Conservation (phyloP, 805 yeast species). For the Wickerhamomyces bisporus region DNA sequence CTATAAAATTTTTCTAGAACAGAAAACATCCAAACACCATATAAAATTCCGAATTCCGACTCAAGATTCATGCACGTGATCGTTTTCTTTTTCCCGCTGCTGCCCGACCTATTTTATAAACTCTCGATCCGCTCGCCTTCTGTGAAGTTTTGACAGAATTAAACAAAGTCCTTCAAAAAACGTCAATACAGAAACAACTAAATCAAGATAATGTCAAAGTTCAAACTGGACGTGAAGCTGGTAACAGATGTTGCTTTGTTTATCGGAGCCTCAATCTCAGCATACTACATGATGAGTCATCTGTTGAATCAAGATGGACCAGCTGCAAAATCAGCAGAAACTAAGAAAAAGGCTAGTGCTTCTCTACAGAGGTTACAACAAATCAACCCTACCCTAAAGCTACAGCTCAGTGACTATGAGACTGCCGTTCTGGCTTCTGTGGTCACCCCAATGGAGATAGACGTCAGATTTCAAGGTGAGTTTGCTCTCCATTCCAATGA, state of each 20-base stretch:
- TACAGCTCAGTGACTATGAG: constrained; percentile 69
- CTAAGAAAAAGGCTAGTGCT: constrained; percentile 54
- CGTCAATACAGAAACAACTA: no score
- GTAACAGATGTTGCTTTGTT: constrained; percentile 44
- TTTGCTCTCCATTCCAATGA: background rate
- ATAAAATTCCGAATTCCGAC: background rate
- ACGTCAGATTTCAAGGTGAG: constrained; percentile 52
- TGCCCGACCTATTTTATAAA: no score
- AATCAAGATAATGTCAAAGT: constrained; percentile 21
- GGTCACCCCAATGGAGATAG: constrained; percentile 79
- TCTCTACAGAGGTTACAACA: constrained; percentile 53
- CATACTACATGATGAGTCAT: constrained; percentile 54
- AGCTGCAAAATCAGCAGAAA: constrained; percentile 48
- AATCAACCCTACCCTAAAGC: constrained; percentile 51
- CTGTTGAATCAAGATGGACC: constrained; percentile 39
- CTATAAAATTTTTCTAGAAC: constrained; percentile 2
- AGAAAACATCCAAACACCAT: constrained; percentile 4
- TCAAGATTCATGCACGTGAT: no score
- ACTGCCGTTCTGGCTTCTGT: constrained; percentile 70
- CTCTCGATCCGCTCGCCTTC: no score
- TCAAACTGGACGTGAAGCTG: constrained; percentile 32
- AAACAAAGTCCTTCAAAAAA: no score
- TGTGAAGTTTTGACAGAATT: no score
- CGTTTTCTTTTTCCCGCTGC: no score
- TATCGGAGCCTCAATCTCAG: constrained; percentile 62